These are phyloP conservation scores for Fusarium subtropicale DNA, from an alignment of 2,329 filamentous ascomycete genomes.

Conservation along the genomic window DNA sequence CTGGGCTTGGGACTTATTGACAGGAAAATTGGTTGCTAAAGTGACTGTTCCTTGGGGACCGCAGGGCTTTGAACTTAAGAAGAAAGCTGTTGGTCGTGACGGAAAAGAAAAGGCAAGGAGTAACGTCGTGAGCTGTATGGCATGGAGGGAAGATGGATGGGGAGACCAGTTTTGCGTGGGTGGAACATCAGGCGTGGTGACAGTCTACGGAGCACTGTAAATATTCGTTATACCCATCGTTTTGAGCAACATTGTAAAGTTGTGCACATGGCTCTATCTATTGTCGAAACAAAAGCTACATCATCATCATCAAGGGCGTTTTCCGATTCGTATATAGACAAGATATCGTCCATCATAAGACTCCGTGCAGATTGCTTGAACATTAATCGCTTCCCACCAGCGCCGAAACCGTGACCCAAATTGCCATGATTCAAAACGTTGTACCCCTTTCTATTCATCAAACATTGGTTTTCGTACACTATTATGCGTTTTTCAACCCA, in stretches of 20 bases:
- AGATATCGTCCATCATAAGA: constrained; percentile 23
- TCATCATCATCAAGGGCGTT: constrained; percentile 34
- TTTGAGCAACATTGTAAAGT: background rate
- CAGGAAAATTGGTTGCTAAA: constrained; percentile 73
- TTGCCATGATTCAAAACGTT: constrained; percentile 14
- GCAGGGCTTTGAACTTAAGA: constrained; percentile 59
- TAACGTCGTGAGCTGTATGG: constrained; percentile 71
- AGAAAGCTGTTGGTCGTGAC: constrained; percentile 67
- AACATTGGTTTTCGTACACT: constrained; percentile 13
- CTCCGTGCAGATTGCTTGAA: constrained; percentile 19
- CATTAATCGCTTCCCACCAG: constrained; percentile 28
- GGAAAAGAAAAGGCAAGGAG: constrained; percentile 69
- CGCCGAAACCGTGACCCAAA: constrained; percentile 37
- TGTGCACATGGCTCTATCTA: constrained; percentile 1
- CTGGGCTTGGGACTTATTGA: constrained; percentile 87
- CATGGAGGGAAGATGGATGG: constrained; percentile 71
- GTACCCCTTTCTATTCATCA: constrained; percentile 25
- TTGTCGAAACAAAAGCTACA: constrained; percentile 9
- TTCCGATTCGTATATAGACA: constrained; percentile 28
- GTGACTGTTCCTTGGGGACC: constrained; percentile 70
- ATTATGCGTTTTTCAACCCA: constrained; percentile 64
- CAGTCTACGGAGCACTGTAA: constrained; percentile 64
- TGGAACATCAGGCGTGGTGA: constrained; percentile 73
- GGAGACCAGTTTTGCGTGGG: constrained; percentile 74
- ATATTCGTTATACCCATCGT: constrained; percentile 30